Percentiles rank a stretch among this genome's conserved stretches.
phyloP scores from a whole-genome alignment of 257 asterid species.

The Fraxinus anomala region DNA sequence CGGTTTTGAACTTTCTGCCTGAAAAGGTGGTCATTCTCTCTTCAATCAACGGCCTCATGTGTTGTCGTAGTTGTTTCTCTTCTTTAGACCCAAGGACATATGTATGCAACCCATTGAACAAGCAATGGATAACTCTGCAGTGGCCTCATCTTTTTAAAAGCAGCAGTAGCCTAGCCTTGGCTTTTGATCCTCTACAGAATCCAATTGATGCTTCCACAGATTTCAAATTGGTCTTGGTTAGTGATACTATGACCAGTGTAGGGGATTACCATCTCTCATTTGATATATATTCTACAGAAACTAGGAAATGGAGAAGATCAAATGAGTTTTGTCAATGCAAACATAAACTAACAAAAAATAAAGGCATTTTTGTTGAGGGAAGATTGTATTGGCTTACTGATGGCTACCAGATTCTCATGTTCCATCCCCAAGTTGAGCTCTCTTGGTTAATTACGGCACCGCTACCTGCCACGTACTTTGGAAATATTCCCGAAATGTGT shows the following conservation, averaged over 20 bases:
- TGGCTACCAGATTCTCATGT: constrained; percentile 59
- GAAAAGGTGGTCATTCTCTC: constrained; percentile 47
- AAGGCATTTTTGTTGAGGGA: constrained; percentile 44
- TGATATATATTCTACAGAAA: constrained; percentile 46
- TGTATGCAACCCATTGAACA: constrained; percentile 72
- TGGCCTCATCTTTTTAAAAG: constrained; percentile 46
- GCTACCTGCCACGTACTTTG: constrained; percentile 38
- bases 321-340: constrained; percentile 38
- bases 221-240: constrained; percentile 52
- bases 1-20: constrained; percentile 59
- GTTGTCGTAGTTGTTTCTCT: constrained; percentile 63
- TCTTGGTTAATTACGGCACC: constrained; percentile 52
- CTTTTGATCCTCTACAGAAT: constrained; percentile 47
- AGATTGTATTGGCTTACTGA: constrained; percentile 60
- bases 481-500: constrained; percentile 46
- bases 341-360: constrained; percentile 38
- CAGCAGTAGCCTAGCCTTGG: constrained; percentile 44
- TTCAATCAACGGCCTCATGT: constrained; percentile 54
- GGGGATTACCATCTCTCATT: constrained; percentile 39
- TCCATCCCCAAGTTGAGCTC: constrained; percentile 49
- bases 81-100: constrained; percentile 35
- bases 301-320: constrained; percentile 51
- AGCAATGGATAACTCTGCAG: constrained; percentile 40
- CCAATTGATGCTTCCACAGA: constrained; percentile 37
- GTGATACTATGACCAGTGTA: constrained; percentile 12